Base-by-base conservation (phyloP, 345 rosid genomes). In the Cardiospermum halicacabum region DNA sequence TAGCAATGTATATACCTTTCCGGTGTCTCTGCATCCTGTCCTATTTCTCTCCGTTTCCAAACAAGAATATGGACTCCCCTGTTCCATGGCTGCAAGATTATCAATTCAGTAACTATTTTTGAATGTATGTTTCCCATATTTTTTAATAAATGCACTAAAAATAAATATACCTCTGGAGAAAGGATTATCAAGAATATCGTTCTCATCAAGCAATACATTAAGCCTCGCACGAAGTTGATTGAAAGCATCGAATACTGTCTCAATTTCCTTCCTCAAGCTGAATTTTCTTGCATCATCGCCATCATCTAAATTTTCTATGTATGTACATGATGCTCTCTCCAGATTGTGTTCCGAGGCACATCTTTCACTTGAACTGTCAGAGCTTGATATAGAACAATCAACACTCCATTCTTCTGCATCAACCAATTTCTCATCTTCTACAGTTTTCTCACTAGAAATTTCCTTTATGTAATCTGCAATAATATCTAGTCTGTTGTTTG, bases 381-480 rank as follows among this genome's bases (percentile, higher is more conserved):
- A 83, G 67, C 75, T 75, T 68, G 84, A 85, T 56, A 78, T 71
- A 50, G 81, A 86, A 79, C 68, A 72, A 72, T 75, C 79, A 68
- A 77, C 67, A 78, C 78, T 82, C 79, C 67, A 77, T 39, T 68
- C 74, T 69, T 82, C 79, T 67, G 61, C 74, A 59, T 84, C 84
- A 24, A 69, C 74, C 51, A 50, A 50, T 68, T 69, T 63, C 66
- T 71, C 86, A 61, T 79, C 83, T 56, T 25, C 73, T 27, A 74
- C 61, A 18, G 53, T 56, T 58, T 57, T 56, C 63, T 60, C 50
- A 42, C 57, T 60, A 53, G 53, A 64, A 66, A 76, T 78, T 60
- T 42, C 63, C 61, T 67, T 68, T 60, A 84, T 55, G 67, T 61
- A 65, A 69, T 67, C 76, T 68, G 64, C 63, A 58, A 77, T 69